Evolutionary conservation across 768 basidiomycete species (phyloP).

Genomic region (Suillus placidus): DNA sequence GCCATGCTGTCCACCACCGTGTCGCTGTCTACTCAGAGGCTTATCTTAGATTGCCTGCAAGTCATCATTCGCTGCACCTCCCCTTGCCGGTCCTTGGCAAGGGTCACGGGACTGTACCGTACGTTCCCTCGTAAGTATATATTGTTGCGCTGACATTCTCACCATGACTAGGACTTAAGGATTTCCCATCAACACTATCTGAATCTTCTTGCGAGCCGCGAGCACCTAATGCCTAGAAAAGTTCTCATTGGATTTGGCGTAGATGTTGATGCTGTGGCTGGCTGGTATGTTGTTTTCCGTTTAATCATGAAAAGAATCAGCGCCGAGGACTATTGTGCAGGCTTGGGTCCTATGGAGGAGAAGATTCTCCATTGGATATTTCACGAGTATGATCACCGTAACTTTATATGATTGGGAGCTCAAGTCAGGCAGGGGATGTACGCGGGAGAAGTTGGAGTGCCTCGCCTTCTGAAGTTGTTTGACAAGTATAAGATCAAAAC

Average conservation of each 20-base stretch:
- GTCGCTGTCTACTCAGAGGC: background rate
- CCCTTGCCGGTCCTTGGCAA: background rate
- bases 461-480: conserved; percentile 71
- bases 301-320: background rate
- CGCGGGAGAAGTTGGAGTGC: conserved; percentile 74
- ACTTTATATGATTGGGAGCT: background rate
- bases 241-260: conserved; percentile 66
- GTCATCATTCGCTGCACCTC: background rate
- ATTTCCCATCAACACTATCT: background rate
- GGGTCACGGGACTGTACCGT: background rate
- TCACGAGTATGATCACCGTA: conserved; percentile 45
- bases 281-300: conserved; percentile 50
- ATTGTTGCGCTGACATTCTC: background rate
- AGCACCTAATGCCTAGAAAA: conserved; percentile 51
- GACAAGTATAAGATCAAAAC: conserved; percentile 67
- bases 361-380: conserved; percentile 70
- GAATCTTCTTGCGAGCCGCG: background rate
- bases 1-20: background rate
- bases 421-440: conserved; percentile 54
- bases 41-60: background rate
- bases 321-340: conserved; percentile 31
- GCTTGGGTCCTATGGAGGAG: conserved; percentile 77
- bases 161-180: background rate
- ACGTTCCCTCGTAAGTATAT: background rate
- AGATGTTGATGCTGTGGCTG: conserved; percentile 78